Evolutionary conservation across 2,329 filamentous ascomycete genomes (phyloP), one percentile per base, ranked within the genome.

Genomic region (Xylaria sp.): DNA sequence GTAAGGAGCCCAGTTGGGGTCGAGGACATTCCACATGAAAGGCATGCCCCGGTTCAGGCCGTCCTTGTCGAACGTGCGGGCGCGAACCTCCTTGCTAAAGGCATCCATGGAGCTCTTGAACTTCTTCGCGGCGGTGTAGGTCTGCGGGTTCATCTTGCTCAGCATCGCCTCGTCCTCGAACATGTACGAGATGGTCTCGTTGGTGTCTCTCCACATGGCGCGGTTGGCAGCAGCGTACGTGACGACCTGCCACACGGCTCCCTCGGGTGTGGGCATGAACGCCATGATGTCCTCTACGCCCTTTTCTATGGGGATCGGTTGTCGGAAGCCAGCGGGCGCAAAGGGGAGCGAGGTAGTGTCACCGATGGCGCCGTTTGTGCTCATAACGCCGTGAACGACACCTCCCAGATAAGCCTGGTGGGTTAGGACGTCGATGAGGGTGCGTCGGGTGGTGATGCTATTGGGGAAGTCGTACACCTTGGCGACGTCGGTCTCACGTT

Each of bases 21-120:
- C 68, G 13, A 71, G 36, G 1, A 69, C 72, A 47, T 73, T 74
- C 77, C 77, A 85, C 1, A 84, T 51, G 67, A 84, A 84, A 6
- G 83, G 83, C 82, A 83, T 84, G 1, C 82, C 82, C 66, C 80
- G 77, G 68, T 77, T 79, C 50, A 85, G 74, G 0, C 83, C 83
- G 5, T 80, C 53, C 2, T 62, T 63, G 65, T 81, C 81, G 72
- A 86, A 85, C 0, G 25, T 67, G n/a, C 81, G 77, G 5, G 63
- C 73, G n/a, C 73, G 73, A 10, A 84, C 73, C 31, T 73, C 68
- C 2, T 72, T 60, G 71, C 82, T 83, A 47, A 83, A 77, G 3
- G 49, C 67, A 61, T 73, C 54, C 81, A 85, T 83, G 20, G 69
- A 67, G 11, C 42, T 60, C 70, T 74, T 75, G 69, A 83, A 84